A percentile compares a stretch with the other conserved stretches of the same genome.
Evolutionary conservation across 2,329 filamentous ascomycete genomes (phyloP).

Genomic region (Fusarium sp.): DNA sequence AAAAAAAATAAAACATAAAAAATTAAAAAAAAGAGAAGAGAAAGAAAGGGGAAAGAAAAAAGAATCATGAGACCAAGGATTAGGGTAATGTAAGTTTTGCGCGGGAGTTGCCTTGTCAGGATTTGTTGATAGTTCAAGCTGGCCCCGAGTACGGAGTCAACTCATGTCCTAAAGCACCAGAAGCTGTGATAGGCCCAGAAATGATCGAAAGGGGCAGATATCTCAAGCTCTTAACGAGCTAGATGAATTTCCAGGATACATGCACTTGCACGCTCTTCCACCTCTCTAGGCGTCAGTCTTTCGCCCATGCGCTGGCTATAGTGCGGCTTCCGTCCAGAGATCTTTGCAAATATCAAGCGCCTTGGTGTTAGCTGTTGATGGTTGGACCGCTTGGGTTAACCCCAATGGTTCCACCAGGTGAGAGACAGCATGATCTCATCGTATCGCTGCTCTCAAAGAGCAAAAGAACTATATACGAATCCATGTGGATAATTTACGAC

Average conservation of each 20-base stretch:
- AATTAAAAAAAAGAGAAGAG: too few relatives aligned
- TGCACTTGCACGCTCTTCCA: conserved; percentile 41
- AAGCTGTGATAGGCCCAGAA: conserved; percentile 8
- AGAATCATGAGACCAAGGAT: background rate
- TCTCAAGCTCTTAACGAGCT: conserved; percentile 5
- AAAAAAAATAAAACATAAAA: background rate
- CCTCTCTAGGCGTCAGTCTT: conserved; percentile 8
- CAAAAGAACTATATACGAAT: conserved; percentile 48
- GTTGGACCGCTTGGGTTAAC: conserved; percentile 34
- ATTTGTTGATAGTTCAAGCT: background rate
- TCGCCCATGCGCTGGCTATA: conserved; percentile 3
- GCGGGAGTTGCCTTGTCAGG: background rate
- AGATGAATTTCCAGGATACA: conserved; percentile 16
- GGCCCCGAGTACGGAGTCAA: background rate
- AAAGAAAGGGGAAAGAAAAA: background rate
- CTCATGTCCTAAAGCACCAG: background rate
- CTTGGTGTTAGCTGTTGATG: conserved; percentile 20
- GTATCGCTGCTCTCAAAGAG: conserved; percentile 24
- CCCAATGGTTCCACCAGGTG: conserved; percentile 33
- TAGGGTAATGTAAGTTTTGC: background rate
- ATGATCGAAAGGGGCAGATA: conserved; percentile 12
- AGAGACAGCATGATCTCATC: conserved; percentile 22
- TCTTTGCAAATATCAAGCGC: conserved; percentile 28
- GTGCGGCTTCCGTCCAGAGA: conserved; percentile 12
- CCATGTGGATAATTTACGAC: conserved; percentile 49